phyloP scores from a whole-genome alignment of 2,329 filamentous ascomycete genomes.

The Arthrobotrys megalospora region DNA sequence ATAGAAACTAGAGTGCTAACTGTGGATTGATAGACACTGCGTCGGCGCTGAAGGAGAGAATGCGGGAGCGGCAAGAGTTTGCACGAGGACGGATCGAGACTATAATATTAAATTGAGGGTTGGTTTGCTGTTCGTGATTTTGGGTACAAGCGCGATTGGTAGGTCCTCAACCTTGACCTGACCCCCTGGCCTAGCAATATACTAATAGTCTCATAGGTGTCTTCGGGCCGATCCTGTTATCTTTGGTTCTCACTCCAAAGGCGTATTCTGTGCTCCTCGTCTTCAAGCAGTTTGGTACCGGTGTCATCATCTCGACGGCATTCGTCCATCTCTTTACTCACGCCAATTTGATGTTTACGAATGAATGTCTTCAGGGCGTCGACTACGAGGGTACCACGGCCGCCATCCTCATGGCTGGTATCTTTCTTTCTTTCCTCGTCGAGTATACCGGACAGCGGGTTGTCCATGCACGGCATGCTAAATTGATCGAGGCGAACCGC shows the following conservation, averaged over 20 bases:
- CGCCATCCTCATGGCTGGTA: slow-evolving; percentile 80
- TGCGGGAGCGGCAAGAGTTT: slow-evolving; percentile 67
- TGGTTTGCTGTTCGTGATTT: slow-evolving; percentile 80
- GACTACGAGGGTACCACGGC: slow-evolving; percentile 79
- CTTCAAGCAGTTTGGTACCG: slow-evolving; percentile 81
- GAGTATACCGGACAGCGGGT: slow-evolving; percentile 71
- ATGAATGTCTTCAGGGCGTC: slow-evolving; percentile 77
- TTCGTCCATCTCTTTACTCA: slow-evolving; percentile 82
- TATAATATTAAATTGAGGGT: slow-evolving; percentile 80
- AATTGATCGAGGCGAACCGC: slow-evolving; percentile 41
- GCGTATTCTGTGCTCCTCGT: slow-evolving; percentile 71
- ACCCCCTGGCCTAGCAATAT: not conserved
- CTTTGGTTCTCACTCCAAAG: slow-evolving; percentile 65
- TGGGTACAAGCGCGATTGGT: slow-evolving; percentile 78
- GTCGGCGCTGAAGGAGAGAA: slow-evolving; percentile 66
- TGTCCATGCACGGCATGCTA: slow-evolving; percentile 50
- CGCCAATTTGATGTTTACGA: slow-evolving; percentile 79
- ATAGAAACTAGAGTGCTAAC: slow-evolving; percentile 61
- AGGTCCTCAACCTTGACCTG: slow-evolving; percentile 50
- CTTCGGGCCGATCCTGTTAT: slow-evolving; percentile 77
- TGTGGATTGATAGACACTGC: slow-evolving; percentile 63
- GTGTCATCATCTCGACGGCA: slow-evolving; percentile 80
- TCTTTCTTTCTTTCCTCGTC: slow-evolving; percentile 80
- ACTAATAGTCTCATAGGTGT: slow-evolving; percentile 68
- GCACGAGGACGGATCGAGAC: slow-evolving; percentile 68